Base-by-base conservation (phyloP, 768 basidiomycete genomes). In the Sutorius australiensis region DNA sequence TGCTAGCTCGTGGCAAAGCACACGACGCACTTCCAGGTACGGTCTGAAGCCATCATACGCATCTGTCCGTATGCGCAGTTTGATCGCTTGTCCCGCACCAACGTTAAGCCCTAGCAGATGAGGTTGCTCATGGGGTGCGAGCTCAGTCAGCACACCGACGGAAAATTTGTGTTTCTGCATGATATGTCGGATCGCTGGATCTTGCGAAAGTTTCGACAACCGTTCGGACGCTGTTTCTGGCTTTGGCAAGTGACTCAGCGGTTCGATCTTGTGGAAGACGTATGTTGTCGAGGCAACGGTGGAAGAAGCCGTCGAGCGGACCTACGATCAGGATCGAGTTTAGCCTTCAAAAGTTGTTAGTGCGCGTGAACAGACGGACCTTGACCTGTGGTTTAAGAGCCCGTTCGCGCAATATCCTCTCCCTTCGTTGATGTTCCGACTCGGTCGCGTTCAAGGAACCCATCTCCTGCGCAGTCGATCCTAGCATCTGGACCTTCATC, bases 41-140 rank as follows among this genome's bases (percentile, higher is more conserved):
- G 75, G 61, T 46, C 86, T 73, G 61, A 89, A 88, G 10, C 87
- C 89, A 55, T 87, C 86, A 59, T 87, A 89, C 5, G 66, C 71
- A 61, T 89, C 77, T 17, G 88, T 89, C 17, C 89, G 74, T 44
- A 90, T 62, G 16, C 87, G 80, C 3, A 90, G 69, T 62, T 84
- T 85, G 59, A 91, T 87, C 19, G 75, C 69, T 58, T 81, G 72
- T 0, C 88, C 87, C 0, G 67, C 73, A 45, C 81, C 81, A 44
- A 77, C 77, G 60, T 90, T 90, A 36, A 88, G 73, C 0, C 89
- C 89, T 3, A 88, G 74, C 10, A 90, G 67, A 28, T 80, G 72
- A 6, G 87, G 87, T 52, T 85, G 77, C 62, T 89, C 87, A 52
- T 87, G 87, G 0, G 88, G 88, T 14, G 87, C 87, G 16, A 91